Conservation (phyloP, 371 early-diverging fungal genomes). For the Mucor ambiguus region DNA sequence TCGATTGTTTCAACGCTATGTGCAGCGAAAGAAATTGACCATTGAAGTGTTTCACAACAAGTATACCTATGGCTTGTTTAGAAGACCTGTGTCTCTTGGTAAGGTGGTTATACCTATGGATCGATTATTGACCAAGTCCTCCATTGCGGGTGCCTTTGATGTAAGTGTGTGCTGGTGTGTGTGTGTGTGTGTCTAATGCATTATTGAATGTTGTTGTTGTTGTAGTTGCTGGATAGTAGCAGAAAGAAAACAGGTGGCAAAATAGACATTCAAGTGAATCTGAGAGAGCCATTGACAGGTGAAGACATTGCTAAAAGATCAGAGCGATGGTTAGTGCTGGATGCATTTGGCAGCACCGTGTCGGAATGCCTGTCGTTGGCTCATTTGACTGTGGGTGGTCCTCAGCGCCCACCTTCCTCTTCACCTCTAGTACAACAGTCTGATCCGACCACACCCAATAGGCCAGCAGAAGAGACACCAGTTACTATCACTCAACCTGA, state of each 20-base stretch:
- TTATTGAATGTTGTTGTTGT: not conserved
- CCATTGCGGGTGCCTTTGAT: conserved; percentile 67
- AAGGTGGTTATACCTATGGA: conserved; percentile 62
- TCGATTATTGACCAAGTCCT: conserved; percentile 60
- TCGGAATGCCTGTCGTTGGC: conserved; percentile 24
- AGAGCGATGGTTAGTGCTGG: conserved; percentile 75
- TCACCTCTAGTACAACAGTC: not conserved
- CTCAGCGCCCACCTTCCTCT: conserved; percentile 4
- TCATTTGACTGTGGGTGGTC: conserved; percentile 28
- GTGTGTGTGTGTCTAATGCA: not conserved
- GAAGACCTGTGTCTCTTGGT: conserved; percentile 65
- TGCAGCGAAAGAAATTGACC: conserved; percentile 68
- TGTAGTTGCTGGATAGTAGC: conserved; percentile 63
- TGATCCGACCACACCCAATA: not conserved
- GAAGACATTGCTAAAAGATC: conserved; percentile 63
- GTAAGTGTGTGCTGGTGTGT: conserved; percentile 39
- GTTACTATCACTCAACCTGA: not conserved
- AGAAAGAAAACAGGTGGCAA: conserved; percentile 73
- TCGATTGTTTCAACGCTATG: conserved; percentile 61
- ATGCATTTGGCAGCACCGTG: conserved; percentile 44
- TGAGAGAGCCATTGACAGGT: conserved; percentile 68
- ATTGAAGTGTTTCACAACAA: conserved; percentile 73
- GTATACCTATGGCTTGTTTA: conserved; percentile 61
- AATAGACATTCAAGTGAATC: conserved; percentile 65
- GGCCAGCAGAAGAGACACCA: not conserved